These are phyloP conservation scores for Magnolia sinica DNA, from an alignment of 164 flowering plant genomes.

Conservation along the genomic window DNA sequence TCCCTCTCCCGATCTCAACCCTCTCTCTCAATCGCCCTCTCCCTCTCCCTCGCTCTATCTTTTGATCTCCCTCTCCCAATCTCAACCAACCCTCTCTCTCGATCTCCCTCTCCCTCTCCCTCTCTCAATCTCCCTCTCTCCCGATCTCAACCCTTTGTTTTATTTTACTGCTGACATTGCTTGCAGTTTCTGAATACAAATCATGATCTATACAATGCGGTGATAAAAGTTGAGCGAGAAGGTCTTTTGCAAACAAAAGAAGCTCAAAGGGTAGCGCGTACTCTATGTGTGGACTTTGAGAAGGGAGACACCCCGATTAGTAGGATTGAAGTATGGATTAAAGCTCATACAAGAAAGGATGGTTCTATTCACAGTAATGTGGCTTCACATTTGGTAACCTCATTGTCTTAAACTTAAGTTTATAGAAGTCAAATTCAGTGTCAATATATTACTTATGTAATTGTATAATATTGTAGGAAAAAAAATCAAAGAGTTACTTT, in stretches of 20 bases:
- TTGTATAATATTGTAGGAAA: constrained; percentile 4
- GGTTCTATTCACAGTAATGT: not conserved
- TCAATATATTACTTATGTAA: not conserved
- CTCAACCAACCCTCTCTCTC: too few species aligned
- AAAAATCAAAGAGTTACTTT: not conserved
- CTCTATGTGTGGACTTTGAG: constrained; percentile 86
- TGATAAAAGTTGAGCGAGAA: constrained; percentile 71
- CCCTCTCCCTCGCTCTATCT: too few species aligned
- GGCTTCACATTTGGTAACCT: not conserved
- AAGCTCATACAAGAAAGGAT: constrained; percentile 4
- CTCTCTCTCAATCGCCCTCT: too few species aligned
- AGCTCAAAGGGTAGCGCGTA: constrained; percentile 75
- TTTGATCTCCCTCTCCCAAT: too few species aligned
- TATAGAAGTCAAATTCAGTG: not conserved
- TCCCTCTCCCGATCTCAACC: too few species aligned
- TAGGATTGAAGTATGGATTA: constrained; percentile 2
- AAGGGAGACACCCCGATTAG: constrained; percentile 23
- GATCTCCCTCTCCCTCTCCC: too few species aligned
- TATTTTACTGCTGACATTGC: constrained; percentile 7
- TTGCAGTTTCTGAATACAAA: constrained; percentile 85
- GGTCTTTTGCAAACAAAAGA: constrained; percentile 46
- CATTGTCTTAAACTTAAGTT: not conserved
- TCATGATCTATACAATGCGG: constrained; percentile 67
- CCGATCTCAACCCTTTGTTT: too few species aligned
- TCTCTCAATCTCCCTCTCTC: too few species aligned